Percentiles rank a stretch among this genome's conserved stretches.
Evolutionary conservation across 768 basidiomycete species (phyloP).

Genomic region (Rhizopogon vesiculosus): DNA sequence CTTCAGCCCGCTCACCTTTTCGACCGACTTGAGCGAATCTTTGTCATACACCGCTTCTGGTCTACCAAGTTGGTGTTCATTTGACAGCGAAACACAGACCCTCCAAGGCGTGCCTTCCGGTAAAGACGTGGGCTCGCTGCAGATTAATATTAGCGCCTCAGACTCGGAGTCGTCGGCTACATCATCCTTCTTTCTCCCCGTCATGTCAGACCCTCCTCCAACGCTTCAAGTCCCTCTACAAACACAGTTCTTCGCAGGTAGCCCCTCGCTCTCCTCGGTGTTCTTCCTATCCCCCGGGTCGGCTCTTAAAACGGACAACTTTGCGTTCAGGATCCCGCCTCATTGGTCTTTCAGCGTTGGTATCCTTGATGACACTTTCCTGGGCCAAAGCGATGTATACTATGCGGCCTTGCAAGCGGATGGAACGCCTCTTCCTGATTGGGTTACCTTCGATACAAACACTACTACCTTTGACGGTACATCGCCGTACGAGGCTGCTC

Average conservation of each 20-base stretch:
- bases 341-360: constrained; percentile 91
- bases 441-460: constrained; percentile 66
- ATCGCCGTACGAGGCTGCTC: constrained; percentile 45
- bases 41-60: constrained; percentile 48
- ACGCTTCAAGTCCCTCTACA: constrained; percentile 47
- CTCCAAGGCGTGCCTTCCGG: constrained; percentile 67
- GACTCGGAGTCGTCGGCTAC: constrained; percentile 48
- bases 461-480: constrained; percentile 77
- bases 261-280: constrained; percentile 71
- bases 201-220: constrained; percentile 51
- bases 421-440: constrained; percentile 67
- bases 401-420: constrained; percentile 64
- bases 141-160: constrained; percentile 60
- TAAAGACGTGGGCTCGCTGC: constrained; percentile 57
- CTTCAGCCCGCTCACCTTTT: constrained; percentile 63
- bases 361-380: constrained; percentile 62
- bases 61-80: constrained; percentile 75
- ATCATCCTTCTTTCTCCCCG: constrained; percentile 51
- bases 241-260: constrained; percentile 56
- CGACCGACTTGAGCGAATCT: constrained; percentile 36
- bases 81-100: constrained; percentile 53
- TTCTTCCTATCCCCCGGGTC: constrained; percentile 60
- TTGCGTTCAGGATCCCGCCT: constrained; percentile 69
- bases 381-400: constrained; percentile 41
- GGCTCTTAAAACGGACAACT: constrained; percentile 44